Base-by-base conservation (phyloP, 805 yeast genomes). In the Saturnispora bothae region DNA sequence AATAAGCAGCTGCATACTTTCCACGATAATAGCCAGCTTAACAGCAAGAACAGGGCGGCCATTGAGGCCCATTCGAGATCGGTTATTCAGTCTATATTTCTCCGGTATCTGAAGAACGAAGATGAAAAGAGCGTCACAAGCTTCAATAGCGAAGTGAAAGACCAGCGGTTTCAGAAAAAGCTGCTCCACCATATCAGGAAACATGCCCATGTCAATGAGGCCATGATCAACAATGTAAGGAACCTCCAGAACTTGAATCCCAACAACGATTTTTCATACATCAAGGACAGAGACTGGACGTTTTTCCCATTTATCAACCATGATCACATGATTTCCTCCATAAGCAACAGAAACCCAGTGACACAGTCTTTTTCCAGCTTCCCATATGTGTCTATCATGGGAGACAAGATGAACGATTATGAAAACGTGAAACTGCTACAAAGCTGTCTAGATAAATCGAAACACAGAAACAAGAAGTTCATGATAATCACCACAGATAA, bases 251-350 rank as follows among this genome's bases (percentile, higher is more conserved):
- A 45, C 19, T 38, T 50, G 18, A 49, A 50, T 29, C n/a, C 35
- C 10, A 27, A 41, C n/a, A 51, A 48, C 33, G 42, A 33, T 15
- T 45, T 53, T 18, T 43, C 51, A 0, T 34, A 48, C 10, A 31
- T 53, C 6, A 53, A 48, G 30, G 55, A 53, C 34, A 35, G 41
- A 26, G 56, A 51, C 26, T 37, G 46, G n/a, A 34, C 47, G 4
- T 34, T 51, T 9, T 21, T 50, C 12, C 51, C 49, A 5, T 35
- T 39, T 3, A 34, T 48, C n/a, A 42, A 46, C 23, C 46, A 47
- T 27, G 31, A 23, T n/a, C 15, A 23, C 17, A 18, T 47, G 5
- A 13, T 47, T 12, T 27, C 21, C 5, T 27, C 33, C 1, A 25
- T 36, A 3, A 44, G 42, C 26, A 38, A 28, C 13, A 22, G 29